Base-by-base conservation (phyloP, 495 filamentous ascomycete species). In the Hypoxylon fuscum region DNA sequence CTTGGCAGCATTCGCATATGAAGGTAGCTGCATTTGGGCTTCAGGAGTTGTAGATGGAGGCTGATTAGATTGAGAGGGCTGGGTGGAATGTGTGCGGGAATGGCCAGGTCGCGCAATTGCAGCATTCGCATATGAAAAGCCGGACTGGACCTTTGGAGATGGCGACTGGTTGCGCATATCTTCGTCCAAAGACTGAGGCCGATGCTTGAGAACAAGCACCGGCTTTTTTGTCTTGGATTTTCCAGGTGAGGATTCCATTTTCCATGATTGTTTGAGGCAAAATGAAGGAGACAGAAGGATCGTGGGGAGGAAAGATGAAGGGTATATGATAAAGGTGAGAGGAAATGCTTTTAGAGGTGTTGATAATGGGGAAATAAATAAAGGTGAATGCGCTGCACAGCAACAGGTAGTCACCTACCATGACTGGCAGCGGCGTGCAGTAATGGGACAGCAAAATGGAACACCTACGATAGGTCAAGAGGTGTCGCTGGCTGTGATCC, bases 381-480 rank as follows among this genome's bases (percentile, higher is more conserved):
- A 12, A 44, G 21, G 21, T 8, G 35, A 31, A 46, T 41, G 9
- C 8, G 14, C 12, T 25, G 52, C 22, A 55, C 27, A 40, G 25
- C 17, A 50, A 58, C 18, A 17, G 38, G 32, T n/a, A 11, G 42
- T 27, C 10, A 21, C 35, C n/a, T 5, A 14, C n/a, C 10, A 22
- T 27, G 35, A 52, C 7, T 15, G 11, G 21, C 27, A 31, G 10
- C 29, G 25, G 58, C 38, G 22, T 25, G 46, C 15, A 50, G 12
- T 5, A 35, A 27, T 14, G 44, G 2, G 32, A 55, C 6, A 21
- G 5, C 25, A 21, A 64, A 59, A 56, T 23, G 56, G 53, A 56
- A 51, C 20, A 91, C 91, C 87, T 85, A 94, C 91, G 89, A 91
- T 25, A 88, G 78, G 74, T 95, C 91, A 59, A 95, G 72, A 34